Evolutionary conservation across 805 yeast species (phyloP).

Genomic region (Candida ovalis): DNA sequence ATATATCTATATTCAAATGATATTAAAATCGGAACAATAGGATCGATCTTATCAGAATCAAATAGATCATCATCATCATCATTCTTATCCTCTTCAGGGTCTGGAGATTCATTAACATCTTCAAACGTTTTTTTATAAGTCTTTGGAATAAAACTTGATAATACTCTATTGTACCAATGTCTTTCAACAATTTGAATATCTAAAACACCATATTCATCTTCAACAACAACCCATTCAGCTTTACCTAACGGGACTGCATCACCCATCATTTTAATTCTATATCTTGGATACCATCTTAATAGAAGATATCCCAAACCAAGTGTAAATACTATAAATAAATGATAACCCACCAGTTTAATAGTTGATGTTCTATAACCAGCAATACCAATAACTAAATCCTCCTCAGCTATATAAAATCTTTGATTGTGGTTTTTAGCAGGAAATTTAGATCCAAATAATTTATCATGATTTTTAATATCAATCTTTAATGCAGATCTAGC

Average conservation of each 20-base stretch:
- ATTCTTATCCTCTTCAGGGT: constrained; percentile 24
- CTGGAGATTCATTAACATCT: constrained; percentile 6
- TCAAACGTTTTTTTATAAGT: constrained; percentile 1
- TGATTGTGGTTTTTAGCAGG: constrained; percentile 53
- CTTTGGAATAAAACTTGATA: constrained; percentile 60
- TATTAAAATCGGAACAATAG: constrained; percentile 65
- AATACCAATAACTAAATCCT: constrained; percentile 89
- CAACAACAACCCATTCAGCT: constrained; percentile 91
- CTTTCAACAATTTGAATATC: constrained; percentile 53
- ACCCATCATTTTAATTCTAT: constrained; percentile 66
- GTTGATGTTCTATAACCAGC: constrained; percentile 75
- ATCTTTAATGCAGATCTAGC: constrained; percentile 17
- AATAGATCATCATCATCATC: constrained; percentile 18
- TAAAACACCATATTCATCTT: constrained; percentile 89
- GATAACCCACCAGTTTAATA: constrained; percentile 45
- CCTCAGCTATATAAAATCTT: constrained; percentile 90
- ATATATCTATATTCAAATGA: constrained; percentile 80
- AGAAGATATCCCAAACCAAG: constrained; percentile 71
- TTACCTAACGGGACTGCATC: constrained; percentile 62
- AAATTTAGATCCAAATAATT: constrained; percentile 36
- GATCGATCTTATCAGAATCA: constrained; percentile 43
- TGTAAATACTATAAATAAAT: constrained; percentile 51
- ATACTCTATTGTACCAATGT: constrained; percentile 61
- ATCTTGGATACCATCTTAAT: constrained; percentile 83
- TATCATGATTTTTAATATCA: constrained; percentile 36